Conservation (phyloP, 768 basidiomycete genomes). For the Lentinula sp. region DNA sequence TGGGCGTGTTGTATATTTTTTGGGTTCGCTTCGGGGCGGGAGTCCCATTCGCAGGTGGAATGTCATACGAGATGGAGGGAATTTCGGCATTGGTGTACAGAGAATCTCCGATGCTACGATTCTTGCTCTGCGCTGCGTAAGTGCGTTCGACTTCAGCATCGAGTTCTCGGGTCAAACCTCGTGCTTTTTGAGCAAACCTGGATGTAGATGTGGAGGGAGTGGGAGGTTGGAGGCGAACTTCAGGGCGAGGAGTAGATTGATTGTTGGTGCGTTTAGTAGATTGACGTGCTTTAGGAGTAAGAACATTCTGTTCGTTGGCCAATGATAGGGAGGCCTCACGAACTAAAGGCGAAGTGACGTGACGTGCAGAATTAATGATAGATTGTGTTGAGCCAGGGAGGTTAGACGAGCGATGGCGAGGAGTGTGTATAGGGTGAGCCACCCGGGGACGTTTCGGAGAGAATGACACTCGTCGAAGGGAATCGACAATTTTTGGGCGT, state of each 20-base stretch:
- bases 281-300: slow-evolving; percentile 14
- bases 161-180: slow-evolving; percentile 51
- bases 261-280: slow-evolving; percentile 19
- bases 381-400: neutral
- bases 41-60: neutral
- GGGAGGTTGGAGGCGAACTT: slow-evolving; percentile 51
- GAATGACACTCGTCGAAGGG: slow-evolving; percentile 63
- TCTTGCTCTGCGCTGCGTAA: neutral
- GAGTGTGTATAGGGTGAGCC: slow-evolving; percentile 23
- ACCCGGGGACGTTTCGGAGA: slow-evolving; percentile 72
- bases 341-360: slow-evolving; percentile 5
- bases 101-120: neutral
- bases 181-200: slow-evolving; percentile 55
- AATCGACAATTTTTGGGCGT: slow-evolving; percentile 65
- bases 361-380: slow-evolving; percentile 2
- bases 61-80: neutral
- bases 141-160: slow-evolving; percentile 25
- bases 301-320: slow-evolving; percentile 13
- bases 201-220: slow-evolving; percentile 53
- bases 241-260: slow-evolving; percentile 13
- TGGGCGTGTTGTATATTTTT: neutral
- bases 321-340: slow-evolving; percentile 1
- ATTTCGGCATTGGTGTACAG: neutral
- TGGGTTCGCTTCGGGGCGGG: neutral
- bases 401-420: slow-evolving; percentile 8